Evolutionary conservation across 768 basidiomycete species (phyloP), one percentile per base, ranked within the genome.

Genomic region (Lentinula guzmanii): DNA sequence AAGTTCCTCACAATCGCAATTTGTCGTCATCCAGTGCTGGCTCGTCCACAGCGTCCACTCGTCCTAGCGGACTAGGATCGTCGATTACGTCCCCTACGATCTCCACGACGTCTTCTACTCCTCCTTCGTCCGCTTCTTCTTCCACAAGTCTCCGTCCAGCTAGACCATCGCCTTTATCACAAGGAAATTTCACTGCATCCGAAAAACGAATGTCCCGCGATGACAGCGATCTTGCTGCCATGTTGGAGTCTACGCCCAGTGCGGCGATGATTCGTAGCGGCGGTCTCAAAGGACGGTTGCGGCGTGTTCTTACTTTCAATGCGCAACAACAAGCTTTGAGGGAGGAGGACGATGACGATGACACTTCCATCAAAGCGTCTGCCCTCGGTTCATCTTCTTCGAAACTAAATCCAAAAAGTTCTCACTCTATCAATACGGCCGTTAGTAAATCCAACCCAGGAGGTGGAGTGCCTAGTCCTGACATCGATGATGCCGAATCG

Each of bases 121-220:
- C 74, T 55, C 69, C 63, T 53, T 66, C 73, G 56, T 61, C 71
- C 35, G 53, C 69, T 33, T 58, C 65, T 43, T 52, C 64, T 24
- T 62, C 73, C 46, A 64, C 74, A 46, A 70, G 70, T 63, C 77
- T 75, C 39, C 78, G 80, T 58, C 75, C 76, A 10, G 72, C 69
- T 16, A 80, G 83, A 51, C 87, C 87, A 7, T 89, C 89, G 21
- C 89, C 90, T 37, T 75, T 89, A 31, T 87, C 87, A 18, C 87
- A 90, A 70, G 85, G 83, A 52, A 82, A 75, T 60, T 82, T 80
- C 62, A 80, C 84, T 8, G 83, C 84, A 31, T 73, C 83, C 2
- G 89, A 91, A 71, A 85, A 87, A 67, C 85, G 90, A 57, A 88
- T 89, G 82, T 90, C 90, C 21, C 82, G 83, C 62, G 87, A 90